Evolutionary conservation across 2,329 filamentous ascomycete species (phyloP), one percentile per base, ranked within the genome.

Genomic region (Penicillium concentricum): DNA sequence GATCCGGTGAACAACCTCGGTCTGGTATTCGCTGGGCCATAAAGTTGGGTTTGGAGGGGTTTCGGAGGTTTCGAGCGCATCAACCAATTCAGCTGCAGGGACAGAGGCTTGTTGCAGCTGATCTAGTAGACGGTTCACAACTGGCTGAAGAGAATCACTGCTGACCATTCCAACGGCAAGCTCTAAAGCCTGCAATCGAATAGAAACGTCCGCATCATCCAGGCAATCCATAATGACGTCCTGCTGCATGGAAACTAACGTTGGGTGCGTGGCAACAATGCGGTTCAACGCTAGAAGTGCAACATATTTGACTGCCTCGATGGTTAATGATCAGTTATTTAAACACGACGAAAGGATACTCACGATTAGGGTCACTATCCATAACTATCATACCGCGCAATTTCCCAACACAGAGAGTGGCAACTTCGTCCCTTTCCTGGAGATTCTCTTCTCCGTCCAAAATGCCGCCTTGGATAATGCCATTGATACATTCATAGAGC

Each of bases 171-270:
- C 91, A 51, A 93, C 89, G 1, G 94, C 92, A 24, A 99, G 82
- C 65, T 97, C 92, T 35, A 99, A 80, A 5, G 94, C 92, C 71
- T 96, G 89, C 73, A 96, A 87, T 59, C 94, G 88, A 69, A 99
- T 99, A 5, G 92, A 96, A 58, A 99, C 94, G 68, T 99, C 94
- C 0, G 90, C 82, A 72, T 96, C 96, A 72, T 97, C 94, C 66
- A 99, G 91, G 71, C 94, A 99, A 68, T 95, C 89, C 72, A 99
- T 81, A 61, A 99, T 97, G 46, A 97, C 93, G 74, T 97, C 93
- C 72, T 96, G 91, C 71, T 99, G 94, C 71, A 93, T 84, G 5
- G 91, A 87, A 28, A 99, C 94, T 32, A 99, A 83, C 70, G 88
- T 87, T 3, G 93, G 89, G 71, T 99, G 92, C 0, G 92, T 94